A percentile compares a stretch with the other conserved stretches of the same genome.
These are phyloP conservation scores for Bruguiera hainesii DNA, from an alignment of 441 rosid genomes.

Conservation along the genomic window DNA sequence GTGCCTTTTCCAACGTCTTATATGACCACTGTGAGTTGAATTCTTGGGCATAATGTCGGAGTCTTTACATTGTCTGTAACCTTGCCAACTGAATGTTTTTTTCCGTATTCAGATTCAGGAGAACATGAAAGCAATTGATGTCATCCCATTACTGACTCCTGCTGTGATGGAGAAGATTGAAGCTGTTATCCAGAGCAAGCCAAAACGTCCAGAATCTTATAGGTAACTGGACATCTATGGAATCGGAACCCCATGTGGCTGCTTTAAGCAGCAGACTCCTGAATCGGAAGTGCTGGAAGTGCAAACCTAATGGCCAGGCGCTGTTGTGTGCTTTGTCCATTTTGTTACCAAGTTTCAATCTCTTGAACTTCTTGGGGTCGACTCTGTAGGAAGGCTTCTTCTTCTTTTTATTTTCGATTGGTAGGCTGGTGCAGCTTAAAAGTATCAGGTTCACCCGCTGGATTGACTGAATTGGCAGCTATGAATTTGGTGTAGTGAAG, in stretches of 20 bases:
- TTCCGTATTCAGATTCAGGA: slow-evolving; percentile 65
- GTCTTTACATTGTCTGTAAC: background rate
- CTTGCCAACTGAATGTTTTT: background rate
- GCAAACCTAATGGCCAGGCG: background rate
- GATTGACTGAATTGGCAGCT: no score
- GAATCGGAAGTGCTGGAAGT: background rate
- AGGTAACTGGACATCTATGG: slow-evolving; percentile 32
- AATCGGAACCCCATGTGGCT: background rate
- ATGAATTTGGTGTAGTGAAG: no score
- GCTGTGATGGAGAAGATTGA: slow-evolving; percentile 83
- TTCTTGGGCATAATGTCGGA: background rate
- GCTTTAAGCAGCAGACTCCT: background rate
- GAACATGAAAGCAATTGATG: slow-evolving; percentile 93
- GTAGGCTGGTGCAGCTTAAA: no score
- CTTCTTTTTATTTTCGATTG: no score
- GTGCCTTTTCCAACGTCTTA: no score
- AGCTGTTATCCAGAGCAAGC: slow-evolving; percentile 74
- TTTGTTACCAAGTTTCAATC: background rate
- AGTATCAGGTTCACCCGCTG: no score
- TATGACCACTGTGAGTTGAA: no score
- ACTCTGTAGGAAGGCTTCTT: no score
- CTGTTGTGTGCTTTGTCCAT: background rate
- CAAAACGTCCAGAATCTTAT: slow-evolving; percentile 83
- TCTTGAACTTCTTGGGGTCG: background rate
- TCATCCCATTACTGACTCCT: slow-evolving; percentile 77